Evolutionary conservation across 116 monocot genomes (phyloP), one percentile per base, ranked within the genome.

Genomic region (Trichopus zeylanicus): DNA sequence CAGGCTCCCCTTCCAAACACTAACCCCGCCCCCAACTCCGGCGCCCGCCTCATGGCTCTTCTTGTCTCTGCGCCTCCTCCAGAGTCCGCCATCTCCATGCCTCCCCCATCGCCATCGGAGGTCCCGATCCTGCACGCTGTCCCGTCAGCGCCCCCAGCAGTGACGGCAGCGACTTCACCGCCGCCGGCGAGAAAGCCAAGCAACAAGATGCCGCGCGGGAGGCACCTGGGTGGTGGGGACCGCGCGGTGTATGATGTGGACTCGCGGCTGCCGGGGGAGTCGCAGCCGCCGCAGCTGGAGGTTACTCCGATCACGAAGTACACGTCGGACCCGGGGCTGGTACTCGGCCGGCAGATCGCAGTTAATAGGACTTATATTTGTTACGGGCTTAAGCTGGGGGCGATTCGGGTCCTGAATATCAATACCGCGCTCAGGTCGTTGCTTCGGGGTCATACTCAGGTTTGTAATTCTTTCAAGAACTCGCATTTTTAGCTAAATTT

Each of bases 251-350:
- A 88, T 33, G 88, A 93, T 37, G 88, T 93, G 1, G 88, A 93
- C 27, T 67, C 59, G 53, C 79, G 76, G 56, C 42, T 81, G 54
- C 67, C 81, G 6, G 87, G 81, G 59, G 81, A 85, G 61, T 23
- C 72, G 4, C 83, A 78, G 49, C 81, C 87, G 2, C 87, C 93
- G 26, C 93, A 93, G 74, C 88, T 93, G 8, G 93, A 93, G 65
- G 88, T 93, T 7, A 81, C 88, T 31, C 93, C 93, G 29, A 93
- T 88, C 52, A 93, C 93, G 6, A 93, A 93, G 77, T 93, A 93
- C 37, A 52, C 54, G 5, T 93, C 93, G 1, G 93, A 93, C 53
- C 93, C 93, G 0, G 88, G 88, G 20, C 76, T 93, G 18, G 93
- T 93, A 2, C 61, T 93, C 16, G 93, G 93, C 16, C 83, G 85